Conservation (phyloP, 345 rosid species). For the Arabis hirsuta region DNA sequence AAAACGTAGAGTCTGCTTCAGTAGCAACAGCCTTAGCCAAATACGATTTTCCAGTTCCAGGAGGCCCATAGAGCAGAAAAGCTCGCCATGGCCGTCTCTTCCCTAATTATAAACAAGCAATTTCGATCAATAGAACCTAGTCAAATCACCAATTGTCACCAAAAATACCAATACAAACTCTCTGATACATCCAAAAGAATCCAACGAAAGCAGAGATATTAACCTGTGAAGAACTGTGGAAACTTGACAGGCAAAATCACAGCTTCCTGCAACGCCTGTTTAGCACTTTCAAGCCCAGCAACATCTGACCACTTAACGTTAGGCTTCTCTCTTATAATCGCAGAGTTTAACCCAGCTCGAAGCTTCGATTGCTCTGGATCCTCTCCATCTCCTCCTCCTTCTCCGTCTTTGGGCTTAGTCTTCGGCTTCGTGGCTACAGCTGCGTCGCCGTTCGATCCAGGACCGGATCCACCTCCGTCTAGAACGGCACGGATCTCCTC, state of each 20-base stretch:
- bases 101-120: slow-evolving; percentile 48
- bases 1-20: slow-evolving; percentile 88
- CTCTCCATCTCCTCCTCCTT: slow-evolving; percentile 65
- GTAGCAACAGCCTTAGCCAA: slow-evolving; percentile 93
- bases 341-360: slow-evolving; percentile 79
- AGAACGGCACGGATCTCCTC: slow-evolving; percentile 91
- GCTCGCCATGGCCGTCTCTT: slow-evolving; percentile 94
- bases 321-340: slow-evolving; percentile 83
- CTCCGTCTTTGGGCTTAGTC: slow-evolving; percentile 78
- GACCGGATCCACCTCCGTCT: slow-evolving; percentile 72
- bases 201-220: background rate
- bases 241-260: slow-evolving; percentile 91
- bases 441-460: slow-evolving; percentile 67
- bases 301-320: slow-evolving; percentile 86
- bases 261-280: slow-evolving; percentile 87
- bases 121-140: background rate
- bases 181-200: background rate
- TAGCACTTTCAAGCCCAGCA: slow-evolving; percentile 91
- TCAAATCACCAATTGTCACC: background rate
- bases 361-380: slow-evolving; percentile 83
- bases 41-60: slow-evolving; percentile 91
- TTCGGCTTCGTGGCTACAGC: slow-evolving; percentile 71
- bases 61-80: slow-evolving; percentile 83
- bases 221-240: slow-evolving; percentile 92
- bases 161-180: background rate